phyloP scores from a whole-genome alignment of 768 basidiomycete genomes.

The Phaeolepiota aurea region DNA sequence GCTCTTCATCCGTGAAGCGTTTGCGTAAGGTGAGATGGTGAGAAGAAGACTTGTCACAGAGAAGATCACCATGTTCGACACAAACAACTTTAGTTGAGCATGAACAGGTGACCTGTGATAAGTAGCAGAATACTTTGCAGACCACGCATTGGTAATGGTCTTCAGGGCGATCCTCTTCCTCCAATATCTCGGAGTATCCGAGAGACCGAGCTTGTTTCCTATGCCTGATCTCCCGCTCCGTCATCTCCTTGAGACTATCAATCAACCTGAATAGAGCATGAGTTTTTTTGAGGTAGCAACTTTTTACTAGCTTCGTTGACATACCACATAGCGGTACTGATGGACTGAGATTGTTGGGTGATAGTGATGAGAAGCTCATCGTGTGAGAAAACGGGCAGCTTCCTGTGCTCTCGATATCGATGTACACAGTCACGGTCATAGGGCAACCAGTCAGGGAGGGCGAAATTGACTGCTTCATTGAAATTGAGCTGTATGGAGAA shows the following conservation, averaged over 20 bases:
- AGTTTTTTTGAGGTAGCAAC: background rate
- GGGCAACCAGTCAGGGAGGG: slow-evolving; percentile 90
- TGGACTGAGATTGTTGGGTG: slow-evolving; percentile 87
- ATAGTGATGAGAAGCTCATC: slow-evolving; percentile 97
- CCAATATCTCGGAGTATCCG: slow-evolving; percentile 60
- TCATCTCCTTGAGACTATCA: slow-evolving; percentile 83
- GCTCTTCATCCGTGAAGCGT: slow-evolving; percentile 73
- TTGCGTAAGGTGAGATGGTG: slow-evolving; percentile 59
- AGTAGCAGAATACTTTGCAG: slow-evolving; percentile 93
- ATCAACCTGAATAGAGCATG: slow-evolving; percentile 53
- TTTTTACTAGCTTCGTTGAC: slow-evolving; percentile 13
- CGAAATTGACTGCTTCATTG: slow-evolving; percentile 99
- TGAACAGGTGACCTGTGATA: slow-evolving; percentile 82
- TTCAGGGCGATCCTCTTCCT: slow-evolving; percentile 77
- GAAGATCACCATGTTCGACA: slow-evolving; percentile 70
- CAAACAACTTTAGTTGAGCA: slow-evolving; percentile 80
- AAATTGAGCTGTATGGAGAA: slow-evolving; percentile 72
- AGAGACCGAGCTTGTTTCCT: slow-evolving; percentile 54
- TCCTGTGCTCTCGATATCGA: slow-evolving; percentile 84
- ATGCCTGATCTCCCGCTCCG: slow-evolving; percentile 66
- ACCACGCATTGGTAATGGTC: slow-evolving; percentile 92
- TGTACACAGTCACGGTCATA: slow-evolving; percentile 83
- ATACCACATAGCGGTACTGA: slow-evolving; percentile 90
- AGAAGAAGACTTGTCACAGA: slow-evolving; percentile 50
- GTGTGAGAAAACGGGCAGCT: slow-evolving; percentile 96